These are phyloP conservation scores for Hygrophila difformis DNA, from an alignment of 257 asterid genomes.

Conservation along the genomic window DNA sequence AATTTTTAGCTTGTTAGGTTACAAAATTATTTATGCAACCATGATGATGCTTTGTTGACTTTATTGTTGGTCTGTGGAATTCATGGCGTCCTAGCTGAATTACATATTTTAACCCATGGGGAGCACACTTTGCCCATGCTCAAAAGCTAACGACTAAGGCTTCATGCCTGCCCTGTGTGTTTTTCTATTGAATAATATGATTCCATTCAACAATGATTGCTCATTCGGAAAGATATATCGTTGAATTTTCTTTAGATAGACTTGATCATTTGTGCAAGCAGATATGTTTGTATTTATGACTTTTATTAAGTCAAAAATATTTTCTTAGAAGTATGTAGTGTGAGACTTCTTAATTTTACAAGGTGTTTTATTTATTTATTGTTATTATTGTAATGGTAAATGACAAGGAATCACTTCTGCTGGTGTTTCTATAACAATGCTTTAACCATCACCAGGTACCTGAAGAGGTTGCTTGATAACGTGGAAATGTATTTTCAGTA, in stretches of 20 bases:
- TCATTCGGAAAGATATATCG: constrained; percentile 6
- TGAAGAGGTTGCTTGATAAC: constrained; percentile 11
- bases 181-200: constrained; percentile 1
- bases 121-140: too few relatives aligned
- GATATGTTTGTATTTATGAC: constrained; percentile 6
- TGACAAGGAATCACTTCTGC: constrained; percentile 6
- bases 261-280: constrained; percentile 1
- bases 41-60: neutral
- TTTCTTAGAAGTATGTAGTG: constrained; percentile 5
- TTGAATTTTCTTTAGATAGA: constrained; percentile 1
- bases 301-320: neutral
- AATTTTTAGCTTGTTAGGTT: neutral
- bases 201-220: constrained; percentile 6
- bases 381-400: too few relatives aligned
- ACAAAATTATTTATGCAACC: neutral
- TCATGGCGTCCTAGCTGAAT: neutral
- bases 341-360: too few relatives aligned
- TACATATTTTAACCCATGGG: constrained; percentile 6
- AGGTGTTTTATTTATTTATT: too few relatives aligned
- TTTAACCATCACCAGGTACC: constrained; percentile 8
- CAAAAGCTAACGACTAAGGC: too few relatives aligned
- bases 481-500: constrained; percentile 2
- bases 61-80: neutral
- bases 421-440: neutral
- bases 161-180: too few relatives aligned